Percentiles rank a stretch among this genome's conserved stretches.
Conservation (phyloP, 352 stramenopile species). For the Phytopythium ostracodes region DNA sequence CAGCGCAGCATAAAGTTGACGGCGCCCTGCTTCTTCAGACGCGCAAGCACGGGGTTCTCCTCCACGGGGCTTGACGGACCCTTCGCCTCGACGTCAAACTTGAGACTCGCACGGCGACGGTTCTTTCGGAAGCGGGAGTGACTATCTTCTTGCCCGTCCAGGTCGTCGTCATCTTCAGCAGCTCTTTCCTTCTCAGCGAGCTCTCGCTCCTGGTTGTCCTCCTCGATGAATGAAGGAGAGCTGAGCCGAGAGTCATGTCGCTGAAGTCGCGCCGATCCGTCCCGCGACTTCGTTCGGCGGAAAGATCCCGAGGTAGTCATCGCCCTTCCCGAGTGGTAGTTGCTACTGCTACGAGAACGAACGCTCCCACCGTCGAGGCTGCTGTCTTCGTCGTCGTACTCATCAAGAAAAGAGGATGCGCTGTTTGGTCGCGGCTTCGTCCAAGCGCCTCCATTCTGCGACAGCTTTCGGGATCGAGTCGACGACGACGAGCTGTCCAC, state of each 20-base stretch:
- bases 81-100: conserved; percentile 44
- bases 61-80: conserved; percentile 24
- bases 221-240: conserved; percentile 27
- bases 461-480: conserved; percentile 16
- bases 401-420: conserved; percentile 22
- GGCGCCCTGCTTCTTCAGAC: conserved; percentile 77
- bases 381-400: conserved; percentile 33
- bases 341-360: conserved; percentile 13
- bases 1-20: conserved; percentile 76
- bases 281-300: conserved; percentile 6
- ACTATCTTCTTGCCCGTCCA: conserved; percentile 21
- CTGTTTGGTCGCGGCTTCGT: conserved; percentile 20
- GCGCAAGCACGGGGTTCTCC: conserved; percentile 70
- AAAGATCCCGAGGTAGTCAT: conserved; percentile 6
- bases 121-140: conserved; percentile 28
- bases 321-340: conserved; percentile 1
- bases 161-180: conserved; percentile 8
- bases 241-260: conserved; percentile 11
- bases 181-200: conserved; percentile 16
- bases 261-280: conserved; percentile 5
- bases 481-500: neutral
- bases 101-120: conserved; percentile 39
- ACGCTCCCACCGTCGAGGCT: conserved; percentile 16
- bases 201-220: conserved; percentile 19
- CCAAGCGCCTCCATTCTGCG: conserved; percentile 15